Conservation (phyloP, 768 basidiomycete genomes). For the Arthromyces matolae region DNA sequence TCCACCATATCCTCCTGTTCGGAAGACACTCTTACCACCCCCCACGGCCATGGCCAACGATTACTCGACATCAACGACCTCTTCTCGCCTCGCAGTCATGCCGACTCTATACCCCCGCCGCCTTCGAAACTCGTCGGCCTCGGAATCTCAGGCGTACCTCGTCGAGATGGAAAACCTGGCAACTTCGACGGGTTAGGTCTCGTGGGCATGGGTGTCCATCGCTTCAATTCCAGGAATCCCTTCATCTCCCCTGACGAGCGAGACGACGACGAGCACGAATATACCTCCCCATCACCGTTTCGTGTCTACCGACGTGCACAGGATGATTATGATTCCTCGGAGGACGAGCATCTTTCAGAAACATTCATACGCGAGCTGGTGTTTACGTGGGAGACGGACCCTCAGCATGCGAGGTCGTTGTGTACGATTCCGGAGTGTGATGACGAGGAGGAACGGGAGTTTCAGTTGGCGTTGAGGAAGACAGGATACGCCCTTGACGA, state of each 20-base stretch:
- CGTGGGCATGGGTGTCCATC: conserved; percentile 14
- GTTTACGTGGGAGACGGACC: conserved; percentile 13
- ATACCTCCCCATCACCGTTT: conserved; percentile 10
- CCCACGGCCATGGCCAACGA: no score
- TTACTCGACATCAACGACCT: conserved; percentile 1
- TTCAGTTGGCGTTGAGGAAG: not conserved
- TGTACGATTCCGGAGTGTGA: conserved; percentile 12
- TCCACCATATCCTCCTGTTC: conserved; percentile 11
- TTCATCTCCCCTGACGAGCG: not conserved
- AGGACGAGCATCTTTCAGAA: no score
- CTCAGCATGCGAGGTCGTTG: conserved; percentile 6
- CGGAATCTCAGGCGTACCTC: conserved; percentile 14
- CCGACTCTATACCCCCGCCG: not conserved
- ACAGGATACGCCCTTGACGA: no score
- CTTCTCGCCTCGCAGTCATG: conserved; percentile 8
- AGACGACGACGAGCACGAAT: conserved; percentile 8
- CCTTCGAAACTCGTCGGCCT: conserved; percentile 8
- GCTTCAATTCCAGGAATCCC: conserved; percentile 2
- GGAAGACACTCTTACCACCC: conserved; percentile 2
- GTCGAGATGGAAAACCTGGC: conserved; percentile 11
- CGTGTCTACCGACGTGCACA: not conserved
- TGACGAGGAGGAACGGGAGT: conserved; percentile 9
- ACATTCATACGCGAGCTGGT: conserved; percentile 13
- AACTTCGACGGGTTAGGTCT: conserved; percentile 13
- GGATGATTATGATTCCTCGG: no score